phyloP scores from a whole-genome alignment of 768 basidiomycete species.

The Cytidiella melzeri region DNA sequence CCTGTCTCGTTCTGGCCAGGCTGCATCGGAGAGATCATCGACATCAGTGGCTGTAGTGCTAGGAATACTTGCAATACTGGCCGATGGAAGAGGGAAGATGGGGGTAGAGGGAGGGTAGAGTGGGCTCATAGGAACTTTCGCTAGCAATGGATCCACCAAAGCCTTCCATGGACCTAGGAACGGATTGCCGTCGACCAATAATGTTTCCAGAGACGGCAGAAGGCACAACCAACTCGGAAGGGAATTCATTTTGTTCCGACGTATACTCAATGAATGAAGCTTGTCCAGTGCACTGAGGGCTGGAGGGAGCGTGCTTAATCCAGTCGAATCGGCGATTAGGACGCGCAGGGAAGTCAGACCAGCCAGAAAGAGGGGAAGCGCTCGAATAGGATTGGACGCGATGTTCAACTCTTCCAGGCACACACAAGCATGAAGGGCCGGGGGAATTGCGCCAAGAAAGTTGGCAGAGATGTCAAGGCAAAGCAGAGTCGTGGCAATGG shows the following conservation, averaged over 20 bases:
- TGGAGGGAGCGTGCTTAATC: conserved; percentile 69
- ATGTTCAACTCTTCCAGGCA: conserved; percentile 91
- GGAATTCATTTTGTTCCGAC: conserved; percentile 81
- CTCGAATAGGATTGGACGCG: conserved; percentile 83
- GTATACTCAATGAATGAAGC: conserved; percentile 84
- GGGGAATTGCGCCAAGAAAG: conserved; percentile 77
- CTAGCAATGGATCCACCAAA: conserved; percentile 77
- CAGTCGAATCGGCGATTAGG: conserved; percentile 89
- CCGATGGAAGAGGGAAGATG: conserved; percentile 45
- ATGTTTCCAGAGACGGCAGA: conserved; percentile 74
- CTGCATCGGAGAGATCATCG: conserved; percentile 53
- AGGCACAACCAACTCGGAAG: conserved; percentile 95
- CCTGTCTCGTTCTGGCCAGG: conserved; percentile 31
- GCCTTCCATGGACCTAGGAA: conserved; percentile 93
- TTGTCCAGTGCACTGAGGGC: conserved; percentile 67
- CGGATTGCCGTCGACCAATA: conserved; percentile 93
- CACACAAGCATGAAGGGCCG: conserved; percentile 71
- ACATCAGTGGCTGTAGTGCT: conserved; percentile 44
- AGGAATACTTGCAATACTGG: conserved; percentile 38
- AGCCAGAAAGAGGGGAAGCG: conserved; percentile 86
- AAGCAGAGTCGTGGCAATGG: conserved; percentile 72
- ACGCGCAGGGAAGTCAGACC: conserved; percentile 74
- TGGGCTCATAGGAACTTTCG: conserved; percentile 54
- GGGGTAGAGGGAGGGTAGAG: conserved; percentile 64
- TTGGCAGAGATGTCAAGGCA: conserved; percentile 92